Evolutionary conservation across 2,329 filamentous ascomycete species (phyloP).

Genomic region (Neurospora crassa): DNA sequence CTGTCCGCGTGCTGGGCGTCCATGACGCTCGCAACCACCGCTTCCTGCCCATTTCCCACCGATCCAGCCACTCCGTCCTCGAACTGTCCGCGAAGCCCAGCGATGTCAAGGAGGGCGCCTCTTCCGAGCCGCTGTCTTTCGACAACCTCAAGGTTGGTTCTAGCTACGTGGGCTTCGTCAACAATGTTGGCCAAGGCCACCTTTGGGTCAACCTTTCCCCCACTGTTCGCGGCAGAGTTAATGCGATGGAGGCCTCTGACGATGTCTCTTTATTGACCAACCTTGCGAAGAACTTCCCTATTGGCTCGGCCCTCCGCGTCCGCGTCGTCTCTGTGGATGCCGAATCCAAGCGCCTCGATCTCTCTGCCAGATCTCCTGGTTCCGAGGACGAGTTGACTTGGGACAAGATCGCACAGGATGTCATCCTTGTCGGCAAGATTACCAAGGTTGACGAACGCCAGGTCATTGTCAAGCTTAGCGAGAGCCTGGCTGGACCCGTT

Average conservation of each 20-base stretch:
- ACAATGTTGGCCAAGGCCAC: slow-evolving; percentile 71
- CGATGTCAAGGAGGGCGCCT: slow-evolving; percentile 39
- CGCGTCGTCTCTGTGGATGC: slow-evolving; percentile 67
- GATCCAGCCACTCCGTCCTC: slow-evolving; percentile 70
- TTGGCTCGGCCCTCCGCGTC: slow-evolving; percentile 81
- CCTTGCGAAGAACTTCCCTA: slow-evolving; percentile 69
- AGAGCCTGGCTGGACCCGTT: slow-evolving; percentile 68
- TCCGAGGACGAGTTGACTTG: slow-evolving; percentile 53
- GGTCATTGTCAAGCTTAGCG: slow-evolving; percentile 76
- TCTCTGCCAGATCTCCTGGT: slow-evolving; percentile 63
- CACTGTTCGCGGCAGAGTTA: slow-evolving; percentile 75
- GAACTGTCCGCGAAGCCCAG: slow-evolving; percentile 78
- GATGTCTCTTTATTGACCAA: slow-evolving; percentile 73
- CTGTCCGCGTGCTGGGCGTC: slow-evolving; percentile 71
- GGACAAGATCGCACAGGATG: slow-evolving; percentile 63
- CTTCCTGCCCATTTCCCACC: slow-evolving; percentile 85
- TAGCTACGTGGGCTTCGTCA: slow-evolving; percentile 74
- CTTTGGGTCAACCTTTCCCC: slow-evolving; percentile 90
- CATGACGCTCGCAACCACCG: slow-evolving; percentile 86
- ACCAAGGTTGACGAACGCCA: slow-evolving; percentile 80
- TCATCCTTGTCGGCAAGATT: slow-evolving; percentile 73
- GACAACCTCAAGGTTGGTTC: slow-evolving; percentile 65
- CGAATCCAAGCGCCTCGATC: slow-evolving; percentile 66
- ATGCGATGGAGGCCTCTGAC: slow-evolving; percentile 75
- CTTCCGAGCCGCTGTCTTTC: slow-evolving; percentile 49